Evolutionary conservation across 305 asterid genomes (phyloP).

Genomic region (Fraxinus albicans): DNA sequence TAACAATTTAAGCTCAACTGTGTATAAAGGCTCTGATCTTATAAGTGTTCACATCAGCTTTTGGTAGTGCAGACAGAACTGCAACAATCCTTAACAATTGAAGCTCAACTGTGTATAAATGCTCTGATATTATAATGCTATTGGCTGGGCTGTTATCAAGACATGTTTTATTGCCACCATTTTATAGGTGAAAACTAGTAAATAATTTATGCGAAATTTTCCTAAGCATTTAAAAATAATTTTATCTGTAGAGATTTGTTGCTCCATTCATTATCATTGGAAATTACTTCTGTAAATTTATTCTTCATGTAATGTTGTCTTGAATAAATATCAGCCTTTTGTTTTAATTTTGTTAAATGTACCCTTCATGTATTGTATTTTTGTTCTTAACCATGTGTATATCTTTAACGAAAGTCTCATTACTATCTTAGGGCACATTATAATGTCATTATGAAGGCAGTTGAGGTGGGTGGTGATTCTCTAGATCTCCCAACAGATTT

Average conservation of each 20-base stretch:
- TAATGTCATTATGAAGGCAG: conserved; percentile 44
- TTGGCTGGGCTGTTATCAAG: not conserved
- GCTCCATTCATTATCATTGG: not conserved
- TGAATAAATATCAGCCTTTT: not conserved
- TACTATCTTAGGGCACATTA: conserved; percentile 43
- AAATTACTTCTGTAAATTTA: not conserved
- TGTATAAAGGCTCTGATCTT: not conserved
- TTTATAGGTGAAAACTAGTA: not conserved
- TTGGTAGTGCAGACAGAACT: not conserved
- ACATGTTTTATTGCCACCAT: not conserved
- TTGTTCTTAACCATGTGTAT: not conserved
- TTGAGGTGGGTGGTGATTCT: conserved; percentile 53
- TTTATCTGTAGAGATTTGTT: not conserved
- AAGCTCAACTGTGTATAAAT: not conserved
- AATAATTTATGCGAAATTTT: not conserved
- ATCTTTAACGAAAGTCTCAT: not conserved
- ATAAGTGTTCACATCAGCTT: not conserved
- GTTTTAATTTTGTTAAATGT: not conserved
- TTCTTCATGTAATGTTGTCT: not conserved
- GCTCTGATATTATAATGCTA: not conserved
- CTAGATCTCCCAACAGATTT: conserved; percentile 39
- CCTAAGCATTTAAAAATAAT: not conserved
- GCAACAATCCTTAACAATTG: not conserved
- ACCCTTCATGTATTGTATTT: not conserved
- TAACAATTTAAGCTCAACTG: not conserved